Base-by-base conservation (phyloP, 768 basidiomycete species). In the Epithele typhae region DNA sequence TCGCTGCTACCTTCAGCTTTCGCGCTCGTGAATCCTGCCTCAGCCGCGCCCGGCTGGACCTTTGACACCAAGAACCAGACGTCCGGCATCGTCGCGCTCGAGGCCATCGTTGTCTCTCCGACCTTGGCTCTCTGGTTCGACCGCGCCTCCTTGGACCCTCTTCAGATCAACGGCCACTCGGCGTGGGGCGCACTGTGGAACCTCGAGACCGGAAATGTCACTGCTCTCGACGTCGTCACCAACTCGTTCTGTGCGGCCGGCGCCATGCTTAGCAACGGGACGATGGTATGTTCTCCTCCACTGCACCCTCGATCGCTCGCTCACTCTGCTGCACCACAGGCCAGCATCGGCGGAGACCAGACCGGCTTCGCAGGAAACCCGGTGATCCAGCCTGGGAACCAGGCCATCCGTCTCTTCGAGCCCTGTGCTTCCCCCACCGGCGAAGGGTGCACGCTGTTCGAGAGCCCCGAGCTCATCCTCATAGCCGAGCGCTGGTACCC, bases 221-320 rank as follows among this genome's bases (percentile, higher is more conserved):
- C 64, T 24, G 79, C 85, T 40, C 69, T 92, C 19, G 58, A 68
- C 27, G 73, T 90, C 62, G 67, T 77, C 53, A 87, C 88, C 4
- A 90, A 92, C 59, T 89, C 88, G 17, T 91, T 91, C 66, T 92
- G 89, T 59, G 89, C 88, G 3, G 84, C 88, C 25, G 88, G 88
- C 10, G 73, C 81, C 2, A 87, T 88, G 58, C 66, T 91, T 7
- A 63, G 81, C 18, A 87, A 91, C 49, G 89, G 89, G 3, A 84
- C 85, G 1, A 61, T 91, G 30, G 68, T 90, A 59, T 32, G 55
- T 46, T 22, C 6, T 35, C 30, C 25, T 39, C 4, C 19, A n/a
- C n/a, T n/a, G n/a, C n/a, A n/a, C n/a, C n/a, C n/a, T n/a, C 14
- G 14, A 30, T 30, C 27, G 27, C 14, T 7, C 27, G 27, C 14